Base-by-base conservation (phyloP, 2,329 filamentous ascomycete species). In the Hypoxylon rubiginosum region DNA sequence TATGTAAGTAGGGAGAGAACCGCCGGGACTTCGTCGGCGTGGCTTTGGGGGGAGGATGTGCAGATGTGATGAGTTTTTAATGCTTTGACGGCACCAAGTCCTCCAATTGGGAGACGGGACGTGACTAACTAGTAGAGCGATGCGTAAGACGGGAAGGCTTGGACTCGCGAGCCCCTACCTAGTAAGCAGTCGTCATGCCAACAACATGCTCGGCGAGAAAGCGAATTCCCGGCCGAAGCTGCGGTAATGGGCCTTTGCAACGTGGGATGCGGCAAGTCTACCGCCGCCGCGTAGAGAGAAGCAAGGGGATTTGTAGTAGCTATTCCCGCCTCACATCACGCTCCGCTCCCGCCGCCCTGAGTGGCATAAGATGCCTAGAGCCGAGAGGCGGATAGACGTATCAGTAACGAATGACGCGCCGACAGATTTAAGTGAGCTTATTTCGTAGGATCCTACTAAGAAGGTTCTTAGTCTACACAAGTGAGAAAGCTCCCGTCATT, bases 111-210 rank as follows among this genome's bases (percentile, higher is more conserved):
- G 26, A 24, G 17, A n/a, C 51, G 39, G 30, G 17, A n/a, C 30
- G 43, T 58, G 58, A 46, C 21, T 34, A 21, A 46, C 21, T 34
- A 21, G 41, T 28, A 21, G 41, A n/a, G 41, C 51, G 48, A 57
- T 59, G 57, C 62, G 62, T 68, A 56, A 68, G 58, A 65, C 62
- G 54, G 62, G 56, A 51, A 46, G 66, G 62, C 66, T 68, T 62
- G 66, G 66, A 60, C 17, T 7, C 49, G n/a, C 17, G 30, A 36
- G 6, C 17, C 13, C 50, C 19, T 51, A 48, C 55, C 41, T 49
- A 55, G 45, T 65, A 48, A 58, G 54, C 45, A 49, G 36, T 53
- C 58, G 46, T 50, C 58, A 61, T 39, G 43, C 32, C 32, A 45
- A 2, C 26, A 28, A 15, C 46, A 46, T 28, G 26, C 48, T 53